Percentiles rank a stretch among this genome's conserved stretches.
phyloP scores from a whole-genome alignment of 805 yeast species.

The Candida maesae region DNA sequence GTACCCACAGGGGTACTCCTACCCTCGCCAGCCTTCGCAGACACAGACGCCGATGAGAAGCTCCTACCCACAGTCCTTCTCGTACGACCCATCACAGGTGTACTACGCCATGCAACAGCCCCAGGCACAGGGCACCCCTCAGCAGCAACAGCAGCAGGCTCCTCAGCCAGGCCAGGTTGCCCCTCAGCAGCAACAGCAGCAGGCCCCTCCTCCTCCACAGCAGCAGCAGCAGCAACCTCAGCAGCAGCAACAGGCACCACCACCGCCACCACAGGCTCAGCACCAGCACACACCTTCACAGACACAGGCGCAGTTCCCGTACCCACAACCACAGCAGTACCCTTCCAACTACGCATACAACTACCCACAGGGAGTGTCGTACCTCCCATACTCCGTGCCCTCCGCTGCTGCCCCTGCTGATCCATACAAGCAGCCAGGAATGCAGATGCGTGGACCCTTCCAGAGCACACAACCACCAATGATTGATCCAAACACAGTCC shows the following conservation, averaged over 20 bases:
- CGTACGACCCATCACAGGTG: conserved; percentile 1
- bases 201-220: background rate
- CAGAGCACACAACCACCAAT: conserved; percentile 19
- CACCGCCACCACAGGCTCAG: conserved; percentile 6
- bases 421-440: conserved; percentile 9
- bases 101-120: background rate
- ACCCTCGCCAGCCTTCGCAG: conserved; percentile 3
- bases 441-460: conserved; percentile 12
- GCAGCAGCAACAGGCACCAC: conserved; percentile 5
- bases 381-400: conserved; percentile 14
- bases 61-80: background rate
- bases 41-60: background rate
- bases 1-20: conserved; percentile 12
- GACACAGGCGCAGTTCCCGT: background rate
- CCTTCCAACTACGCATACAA: background rate
- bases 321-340: background rate
- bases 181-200: too few species aligned
- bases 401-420: conserved; percentile 11
- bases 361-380: conserved; percentile 5
- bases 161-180: too few species aligned
- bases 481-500: conserved; percentile 27
- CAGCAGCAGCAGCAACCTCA: background rate
- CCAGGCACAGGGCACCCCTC: background rate
- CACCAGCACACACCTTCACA: background rate
- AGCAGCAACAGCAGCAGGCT: conserved; percentile 2